Conservation (phyloP, 257 asterid species). For the Solanum bulbocastanum region DNA sequence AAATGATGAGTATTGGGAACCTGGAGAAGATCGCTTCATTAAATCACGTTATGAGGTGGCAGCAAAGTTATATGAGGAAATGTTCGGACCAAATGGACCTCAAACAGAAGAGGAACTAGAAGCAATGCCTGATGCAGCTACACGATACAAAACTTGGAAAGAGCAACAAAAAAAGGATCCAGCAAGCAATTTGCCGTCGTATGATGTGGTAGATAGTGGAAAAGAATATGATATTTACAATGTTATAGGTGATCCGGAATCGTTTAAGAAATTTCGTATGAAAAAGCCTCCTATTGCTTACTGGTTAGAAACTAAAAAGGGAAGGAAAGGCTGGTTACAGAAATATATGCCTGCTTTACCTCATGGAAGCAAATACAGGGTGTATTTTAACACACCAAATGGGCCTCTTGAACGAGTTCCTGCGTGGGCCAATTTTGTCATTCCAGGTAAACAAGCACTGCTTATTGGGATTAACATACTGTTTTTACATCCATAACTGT, state of each 20-base stretch:
- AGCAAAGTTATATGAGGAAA: conserved; percentile 79
- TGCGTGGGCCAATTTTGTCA: conserved; percentile 97
- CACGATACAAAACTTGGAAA: conserved; percentile 86
- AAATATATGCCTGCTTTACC: conserved; percentile 82
- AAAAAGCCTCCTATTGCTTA: conserved; percentile 89
- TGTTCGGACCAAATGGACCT: conserved; percentile 97
- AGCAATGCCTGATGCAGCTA: conserved; percentile 71
- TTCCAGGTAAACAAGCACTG: conserved; percentile 54
- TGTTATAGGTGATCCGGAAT: conserved; percentile 55
- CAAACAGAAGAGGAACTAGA: conserved; percentile 93
- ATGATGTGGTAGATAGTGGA: conserved; percentile 77
- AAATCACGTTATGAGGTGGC: conserved; percentile 68
- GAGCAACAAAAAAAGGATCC: conserved; percentile 89
- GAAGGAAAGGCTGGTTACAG: conserved; percentile 86
- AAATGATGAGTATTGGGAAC: conserved; percentile 93
- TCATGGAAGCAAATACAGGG: conserved; percentile 91
- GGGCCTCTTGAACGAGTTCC: conserved; percentile 98
- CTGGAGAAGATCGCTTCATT: conserved; percentile 86
- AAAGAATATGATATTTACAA: conserved; percentile 43
- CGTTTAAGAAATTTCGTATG: conserved; percentile 51
- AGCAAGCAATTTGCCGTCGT: conserved; percentile 74
- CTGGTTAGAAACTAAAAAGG: conserved; percentile 93
- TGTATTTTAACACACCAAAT: conserved; percentile 74
- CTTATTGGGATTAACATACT: conserved; percentile 17
- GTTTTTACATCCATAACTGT: background rate